phyloP scores from a whole-genome alignment of 2,329 filamentous ascomycete genomes.

The Penicillium sp. region DNA sequence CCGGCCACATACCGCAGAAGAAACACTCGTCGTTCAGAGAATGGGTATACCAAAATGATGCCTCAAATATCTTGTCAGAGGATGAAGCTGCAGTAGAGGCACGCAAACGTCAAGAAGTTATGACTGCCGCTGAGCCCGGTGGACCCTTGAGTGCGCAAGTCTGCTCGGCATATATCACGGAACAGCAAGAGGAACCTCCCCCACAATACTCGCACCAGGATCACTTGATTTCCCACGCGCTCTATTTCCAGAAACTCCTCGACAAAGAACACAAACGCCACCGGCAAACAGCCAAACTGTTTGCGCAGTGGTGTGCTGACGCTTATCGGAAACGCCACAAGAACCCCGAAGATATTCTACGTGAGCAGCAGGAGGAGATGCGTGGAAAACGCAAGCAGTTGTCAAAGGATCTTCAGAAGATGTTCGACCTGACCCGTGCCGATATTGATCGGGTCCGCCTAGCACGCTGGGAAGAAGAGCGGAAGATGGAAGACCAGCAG shows the following conservation, averaged over 20 bases:
- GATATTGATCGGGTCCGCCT: constrained; percentile 59
- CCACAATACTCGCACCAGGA: constrained; percentile 85
- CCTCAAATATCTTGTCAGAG: constrained; percentile 50
- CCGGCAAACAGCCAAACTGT: constrained; percentile 70
- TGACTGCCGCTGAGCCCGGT: constrained; percentile 71
- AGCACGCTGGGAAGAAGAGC: constrained; percentile 60
- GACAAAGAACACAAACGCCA: constrained; percentile 76
- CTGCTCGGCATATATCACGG: constrained; percentile 72
- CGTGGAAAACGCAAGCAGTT: constrained; percentile 70
- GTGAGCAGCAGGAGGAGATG: constrained; percentile 69
- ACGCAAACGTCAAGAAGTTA: constrained; percentile 64
- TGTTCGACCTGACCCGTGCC: constrained; percentile 59
- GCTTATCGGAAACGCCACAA: constrained; percentile 46
- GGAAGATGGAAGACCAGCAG: constrained; percentile 52
- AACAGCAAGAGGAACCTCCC: constrained; percentile 70
- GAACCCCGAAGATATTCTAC: constrained; percentile 70
- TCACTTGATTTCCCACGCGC: constrained; percentile 75
- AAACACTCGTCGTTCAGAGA: constrained; percentile 59
- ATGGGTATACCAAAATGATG: constrained; percentile 60
- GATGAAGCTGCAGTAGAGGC: constrained; percentile 69
- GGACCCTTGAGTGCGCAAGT: constrained; percentile 69
- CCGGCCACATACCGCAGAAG: constrained; percentile 49
- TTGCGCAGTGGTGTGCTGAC: constrained; percentile 60
- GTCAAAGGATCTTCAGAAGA: constrained; percentile 61
- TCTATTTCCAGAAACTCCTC: constrained; percentile 79